A percentile compares a stretch with the other conserved stretches of the same genome.
Conservation (phyloP, 2,329 filamentous ascomycete species). For the Monilinia laxa region DNA sequence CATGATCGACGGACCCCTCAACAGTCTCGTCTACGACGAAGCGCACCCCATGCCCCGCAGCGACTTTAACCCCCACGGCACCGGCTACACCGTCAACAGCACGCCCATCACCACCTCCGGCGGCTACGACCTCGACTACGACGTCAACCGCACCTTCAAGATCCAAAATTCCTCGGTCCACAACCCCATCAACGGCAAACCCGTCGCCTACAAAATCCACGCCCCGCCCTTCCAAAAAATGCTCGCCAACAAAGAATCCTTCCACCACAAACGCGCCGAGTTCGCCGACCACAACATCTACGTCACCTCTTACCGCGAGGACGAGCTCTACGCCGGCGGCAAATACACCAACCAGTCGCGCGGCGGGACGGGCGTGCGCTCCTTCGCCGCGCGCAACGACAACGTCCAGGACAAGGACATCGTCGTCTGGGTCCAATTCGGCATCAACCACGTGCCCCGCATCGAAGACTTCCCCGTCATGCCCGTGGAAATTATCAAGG, state of each 20-base stretch:
- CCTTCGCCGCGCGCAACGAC: conserved; percentile 53
- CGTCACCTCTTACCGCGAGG: conserved; percentile 54
- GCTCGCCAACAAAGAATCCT: conserved; percentile 49
- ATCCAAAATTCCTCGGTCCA: conserved; percentile 53
- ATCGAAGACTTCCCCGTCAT: conserved; percentile 69
- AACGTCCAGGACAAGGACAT: conserved; percentile 53
- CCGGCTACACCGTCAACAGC: conserved; percentile 50
- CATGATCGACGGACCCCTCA: conserved; percentile 57
- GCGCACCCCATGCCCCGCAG: conserved; percentile 60
- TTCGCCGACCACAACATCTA: conserved; percentile 57
- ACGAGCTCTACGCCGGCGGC: conserved; percentile 53
- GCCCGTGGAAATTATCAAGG: conserved; percentile 58
- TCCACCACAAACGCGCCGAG: conserved; percentile 51
- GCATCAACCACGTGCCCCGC: conserved; percentile 63
- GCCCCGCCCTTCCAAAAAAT: conserved; percentile 58
- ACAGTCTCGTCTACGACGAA: conserved; percentile 57
- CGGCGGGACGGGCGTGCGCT: conserved; percentile 53
- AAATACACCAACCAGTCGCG: conserved; percentile 58
- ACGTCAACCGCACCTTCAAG: conserved; percentile 55
- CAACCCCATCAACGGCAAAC: conserved; percentile 55
- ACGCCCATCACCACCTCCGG: conserved; percentile 49
- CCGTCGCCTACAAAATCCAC: conserved; percentile 57
- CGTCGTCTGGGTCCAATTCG: conserved; percentile 58
- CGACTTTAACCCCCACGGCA: conserved; percentile 51
- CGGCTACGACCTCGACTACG: conserved; percentile 49